Evolutionary conservation across 305 asterid species (phyloP).

Genomic region (Lippia alba): DNA sequence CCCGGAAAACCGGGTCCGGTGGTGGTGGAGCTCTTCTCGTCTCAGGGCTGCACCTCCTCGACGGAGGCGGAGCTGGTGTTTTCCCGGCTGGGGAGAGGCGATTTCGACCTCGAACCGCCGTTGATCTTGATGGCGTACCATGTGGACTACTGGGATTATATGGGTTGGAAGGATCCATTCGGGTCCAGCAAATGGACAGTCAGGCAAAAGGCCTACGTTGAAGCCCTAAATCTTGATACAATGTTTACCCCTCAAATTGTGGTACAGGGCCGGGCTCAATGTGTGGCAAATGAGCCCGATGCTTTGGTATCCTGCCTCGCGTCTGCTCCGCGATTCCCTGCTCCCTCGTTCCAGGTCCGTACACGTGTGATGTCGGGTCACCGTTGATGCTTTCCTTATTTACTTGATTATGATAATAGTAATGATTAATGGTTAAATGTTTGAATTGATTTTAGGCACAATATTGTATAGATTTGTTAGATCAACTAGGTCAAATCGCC

Average conservation of each 20-base stretch:
- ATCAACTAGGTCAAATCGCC: no score
- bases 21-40: constrained; percentile 86
- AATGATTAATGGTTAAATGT: no score
- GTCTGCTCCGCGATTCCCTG: constrained; percentile 63
- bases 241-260: constrained; percentile 85
- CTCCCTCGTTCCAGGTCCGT: constrained; percentile 74
- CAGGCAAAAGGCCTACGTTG: constrained; percentile 84
- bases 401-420: neutral
- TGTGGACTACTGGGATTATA: constrained; percentile 90
- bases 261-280: constrained; percentile 78
- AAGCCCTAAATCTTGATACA: constrained; percentile 67
- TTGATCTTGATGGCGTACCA: constrained; percentile 74
- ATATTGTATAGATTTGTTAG: neutral
- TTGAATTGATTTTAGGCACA: no score
- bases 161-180: constrained; percentile 90
- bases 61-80: constrained; percentile 84
- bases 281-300: constrained; percentile 62
- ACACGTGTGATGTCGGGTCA: neutral
- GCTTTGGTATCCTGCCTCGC: constrained; percentile 58
- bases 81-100: constrained; percentile 92
- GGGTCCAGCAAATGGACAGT: constrained; percentile 89
- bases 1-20: constrained; percentile 66
- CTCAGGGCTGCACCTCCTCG: constrained; percentile 93
- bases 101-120: constrained; percentile 65
- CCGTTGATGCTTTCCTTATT: no score